Evolutionary conservation across 305 asterid genomes (phyloP).

Genomic region (Fraxinus paxiana): DNA sequence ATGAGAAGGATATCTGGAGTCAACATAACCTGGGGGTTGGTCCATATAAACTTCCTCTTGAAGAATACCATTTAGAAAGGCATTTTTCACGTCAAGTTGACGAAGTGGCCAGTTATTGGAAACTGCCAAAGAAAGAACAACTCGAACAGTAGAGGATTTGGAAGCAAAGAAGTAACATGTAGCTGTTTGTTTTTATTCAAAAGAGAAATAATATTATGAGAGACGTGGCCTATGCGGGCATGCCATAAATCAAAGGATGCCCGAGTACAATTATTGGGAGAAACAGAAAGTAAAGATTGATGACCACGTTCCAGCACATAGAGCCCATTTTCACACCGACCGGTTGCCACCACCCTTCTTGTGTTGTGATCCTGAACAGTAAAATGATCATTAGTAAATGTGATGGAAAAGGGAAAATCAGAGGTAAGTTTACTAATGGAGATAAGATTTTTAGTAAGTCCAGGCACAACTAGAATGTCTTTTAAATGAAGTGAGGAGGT

Average conservation of each 20-base stretch:
- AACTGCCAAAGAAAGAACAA: too few relatives aligned
- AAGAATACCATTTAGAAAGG: too few relatives aligned
- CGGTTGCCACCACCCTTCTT: background rate
- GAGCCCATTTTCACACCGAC: background rate
- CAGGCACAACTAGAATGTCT: conserved; percentile 11
- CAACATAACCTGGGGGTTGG: too few relatives aligned
- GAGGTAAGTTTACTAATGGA: conserved; percentile 17
- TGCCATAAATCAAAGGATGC: conserved; percentile 10
- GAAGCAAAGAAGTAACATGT: background rate
- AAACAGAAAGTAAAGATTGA: background rate
- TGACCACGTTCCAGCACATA: conserved; percentile 2
- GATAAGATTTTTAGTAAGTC: conserved; percentile 9
- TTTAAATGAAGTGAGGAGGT: background rate
- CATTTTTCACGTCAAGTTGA: too few relatives aligned
- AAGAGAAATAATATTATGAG: background rate
- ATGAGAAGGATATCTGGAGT: too few relatives aligned
- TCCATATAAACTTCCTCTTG: too few relatives aligned
- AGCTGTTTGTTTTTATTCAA: background rate
- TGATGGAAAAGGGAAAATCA: background rate
- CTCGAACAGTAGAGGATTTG: too few relatives aligned
- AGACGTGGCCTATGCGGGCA: background rate
- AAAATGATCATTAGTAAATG: conserved; percentile 4
- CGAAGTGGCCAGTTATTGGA: too few relatives aligned
- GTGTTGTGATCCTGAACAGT: background rate
- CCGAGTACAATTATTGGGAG: background rate